Evolutionary conservation across 352 stramenopile species (phyloP).

Genomic region (Blastocystis sp.): DNA sequence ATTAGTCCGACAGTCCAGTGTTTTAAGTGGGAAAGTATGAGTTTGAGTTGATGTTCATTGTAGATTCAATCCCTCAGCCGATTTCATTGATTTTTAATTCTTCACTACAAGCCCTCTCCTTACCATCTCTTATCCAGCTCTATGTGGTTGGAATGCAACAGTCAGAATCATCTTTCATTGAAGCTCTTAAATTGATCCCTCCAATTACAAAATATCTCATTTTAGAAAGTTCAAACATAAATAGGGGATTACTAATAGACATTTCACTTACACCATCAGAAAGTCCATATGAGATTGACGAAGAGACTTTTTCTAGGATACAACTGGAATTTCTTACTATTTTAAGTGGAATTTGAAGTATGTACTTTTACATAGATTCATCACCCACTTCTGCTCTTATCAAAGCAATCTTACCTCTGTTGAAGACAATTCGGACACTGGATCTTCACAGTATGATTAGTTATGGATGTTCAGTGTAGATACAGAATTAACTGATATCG

Average conservation of each 20-base stretch:
- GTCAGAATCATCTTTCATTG: background rate
- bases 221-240: background rate
- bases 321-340: no score
- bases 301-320: no score
- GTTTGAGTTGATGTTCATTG: background rate
- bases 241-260: background rate
- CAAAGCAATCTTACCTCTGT: no score
- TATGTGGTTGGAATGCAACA: background rate
- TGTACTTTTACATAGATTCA: no score
- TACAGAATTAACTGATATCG: no score
- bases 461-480: no score
- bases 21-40: background rate
- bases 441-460: no score
- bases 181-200: background rate
- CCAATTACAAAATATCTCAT: background rate
- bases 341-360: no score
- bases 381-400: no score
- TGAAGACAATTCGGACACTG: no score
- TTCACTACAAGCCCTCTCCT: background rate
- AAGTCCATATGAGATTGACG: background rate
- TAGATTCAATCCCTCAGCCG: background rate
- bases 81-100: background rate
- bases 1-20: background rate
- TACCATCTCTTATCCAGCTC: background rate
- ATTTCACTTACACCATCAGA: background rate